Conservation (phyloP, 2,329 filamentous ascomycete genomes). For the Scytalidium lignicola region DNA sequence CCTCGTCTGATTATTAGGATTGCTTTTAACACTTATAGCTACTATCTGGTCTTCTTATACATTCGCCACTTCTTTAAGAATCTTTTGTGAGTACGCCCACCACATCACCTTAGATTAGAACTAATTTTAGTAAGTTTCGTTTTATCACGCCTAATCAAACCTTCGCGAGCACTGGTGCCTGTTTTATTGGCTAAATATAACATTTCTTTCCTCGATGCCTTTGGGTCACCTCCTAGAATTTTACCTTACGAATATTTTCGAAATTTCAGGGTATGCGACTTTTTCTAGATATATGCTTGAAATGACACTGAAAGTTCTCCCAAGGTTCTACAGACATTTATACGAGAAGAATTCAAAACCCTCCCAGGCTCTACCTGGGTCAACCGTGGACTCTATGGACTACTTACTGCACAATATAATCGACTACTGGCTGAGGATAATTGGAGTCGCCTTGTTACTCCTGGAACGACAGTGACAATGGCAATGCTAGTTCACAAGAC, state of each 20-base stretch:
- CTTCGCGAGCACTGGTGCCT: slow-evolving; percentile 4
- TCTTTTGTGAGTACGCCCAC: slow-evolving; percentile 1
- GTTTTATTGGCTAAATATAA: slow-evolving; percentile 4
- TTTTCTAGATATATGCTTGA: slow-evolving; percentile 11
- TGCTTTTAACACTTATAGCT: neutral
- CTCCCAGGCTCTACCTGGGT: slow-evolving; percentile 1
- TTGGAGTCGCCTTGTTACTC: no score
- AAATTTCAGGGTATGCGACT: slow-evolving; percentile 14
- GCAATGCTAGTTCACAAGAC: no score
- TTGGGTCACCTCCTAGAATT: slow-evolving; percentile 1
- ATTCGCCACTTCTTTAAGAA: neutral
- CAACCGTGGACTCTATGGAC: neutral
- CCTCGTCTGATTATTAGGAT: neutral
- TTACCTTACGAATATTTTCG: slow-evolving; percentile 6
- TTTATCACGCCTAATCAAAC: slow-evolving; percentile 4
- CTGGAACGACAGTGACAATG: no score
- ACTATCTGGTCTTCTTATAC: neutral
- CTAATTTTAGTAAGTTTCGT: neutral
- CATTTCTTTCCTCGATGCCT: slow-evolving; percentile 5
- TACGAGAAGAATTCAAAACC: slow-evolving; percentile 2
- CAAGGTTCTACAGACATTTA: slow-evolving; percentile 5
- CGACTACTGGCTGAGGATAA: no score
- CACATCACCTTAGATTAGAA: no score
- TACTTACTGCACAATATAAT: no score
- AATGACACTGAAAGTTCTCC: slow-evolving; percentile 9